Base-by-base conservation (phyloP, 179 eudicot species). In the Silene coronaria region DNA sequence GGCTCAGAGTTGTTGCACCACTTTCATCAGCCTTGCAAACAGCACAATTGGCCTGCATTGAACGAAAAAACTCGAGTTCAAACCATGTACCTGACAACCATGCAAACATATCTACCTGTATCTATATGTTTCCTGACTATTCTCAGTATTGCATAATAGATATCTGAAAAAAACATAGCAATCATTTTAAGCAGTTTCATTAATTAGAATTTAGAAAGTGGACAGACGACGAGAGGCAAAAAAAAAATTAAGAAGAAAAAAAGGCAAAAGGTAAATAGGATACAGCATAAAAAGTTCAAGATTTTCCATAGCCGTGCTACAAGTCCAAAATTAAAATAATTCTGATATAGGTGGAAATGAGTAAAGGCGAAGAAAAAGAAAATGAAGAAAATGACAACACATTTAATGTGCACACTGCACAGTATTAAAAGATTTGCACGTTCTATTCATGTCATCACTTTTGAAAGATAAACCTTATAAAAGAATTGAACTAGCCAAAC, bases 11-110 rank as follows among this genome's bases (percentile, higher is more conserved):
- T 78, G 96, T 95, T 73, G 92, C 93, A 74, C 95, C 96, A 84
- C 96, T 86, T 72, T 90, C 97, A 85, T 95, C 99, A 78, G 95
- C 89, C 85, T 89, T 88, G 85, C 97, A 92, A 81, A 92, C 93
- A 85, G 97, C 95, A 80, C 84, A 87, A 78, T 95, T 92, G 78
- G 91, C 95, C 99, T 95, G 87, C 76, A 79, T 16, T n/a, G 65
- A 30, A 30, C 1, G 22, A 58, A 61, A 65, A 19, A 55, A 38
- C 34, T 27, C 51, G 71, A 24, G 0, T 62, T 34, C 38, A 36
- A 22, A 27, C 23, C 27, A 68, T 24, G 24, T 24, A 12, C 38
- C 24, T 11, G 22, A 38, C 45, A 26, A 24, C 34, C 66, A 60
- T 14, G 46, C 38, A 69, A 57, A 65, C 24, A 55, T 10, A 60